Evolutionary conservation across 345 rosid species (phyloP), one percentile per base, ranked within the genome.

Genomic region (Pistacia atlantica): DNA sequence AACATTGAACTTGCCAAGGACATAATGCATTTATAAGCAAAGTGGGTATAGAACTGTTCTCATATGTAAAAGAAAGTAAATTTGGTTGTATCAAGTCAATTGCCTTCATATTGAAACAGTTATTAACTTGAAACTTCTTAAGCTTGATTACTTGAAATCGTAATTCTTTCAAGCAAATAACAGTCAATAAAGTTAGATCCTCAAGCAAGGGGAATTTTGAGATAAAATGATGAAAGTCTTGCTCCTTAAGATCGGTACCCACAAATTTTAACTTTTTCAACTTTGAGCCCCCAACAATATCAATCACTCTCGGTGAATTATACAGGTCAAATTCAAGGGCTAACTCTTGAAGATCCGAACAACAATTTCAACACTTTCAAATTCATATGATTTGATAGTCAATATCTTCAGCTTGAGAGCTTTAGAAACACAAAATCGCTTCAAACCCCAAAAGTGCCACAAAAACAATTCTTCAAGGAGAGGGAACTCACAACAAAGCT

Each of bases 401-500:
- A 71, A 3, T 17, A 14, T 38, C 65, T 42, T 71, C 28, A 57
- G 65, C 12, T n/a, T 56, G n/a, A 20, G 31, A 56, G 12, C 11
- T 57, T 37, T 1, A 57, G 52, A 38, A 18, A 71, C 9, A 38
- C 17, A 48, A n/a, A 71, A 7, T 31, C 12, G 37, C 37, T 71
- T 71, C 20, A 58, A 18, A 42, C 75, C 75, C 54, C 35, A 20
- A 20, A 54, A 71, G 33, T n/a, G 2, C 3, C 0, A 38, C 46
- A 71, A 22, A 45, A 1, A 42, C 20, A 71, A 57, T 45, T 57
- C 75, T 42, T 71, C 65, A 42, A 71, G 75, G 38, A 20, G 58
- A n/a, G 31, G n/a, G 17, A 65, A 71, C 18, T 38, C 65, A 71
- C 65, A 38, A 4, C 20, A 57, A 38, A 38, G 42, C 42, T 38